Base-by-base conservation (phyloP, 2,329 filamentous ascomycete species). In the Immersiporthe knoxdaviesiana region DNA sequence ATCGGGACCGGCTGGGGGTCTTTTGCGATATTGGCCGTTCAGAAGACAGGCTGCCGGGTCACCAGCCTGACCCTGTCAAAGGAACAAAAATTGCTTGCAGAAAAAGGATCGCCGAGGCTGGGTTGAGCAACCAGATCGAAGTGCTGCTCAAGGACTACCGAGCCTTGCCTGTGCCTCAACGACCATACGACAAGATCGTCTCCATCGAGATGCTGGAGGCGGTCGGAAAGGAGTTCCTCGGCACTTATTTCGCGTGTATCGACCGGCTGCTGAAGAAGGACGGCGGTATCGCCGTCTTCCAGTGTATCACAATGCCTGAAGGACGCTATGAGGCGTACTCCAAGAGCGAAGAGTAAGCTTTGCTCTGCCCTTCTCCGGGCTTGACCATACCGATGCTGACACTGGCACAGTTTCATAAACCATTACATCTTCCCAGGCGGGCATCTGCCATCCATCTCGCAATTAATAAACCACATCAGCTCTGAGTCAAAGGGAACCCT, bases 351-450 rank as follows among this genome's bases (percentile, higher is more conserved):
- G 91, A 92, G 83, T 85, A 70, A 78, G 82, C 50, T 54, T 10
- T 54, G 50, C n/a, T 56, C 52, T 12, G 4, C 8, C 35, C 35
- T 35, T 35, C 12, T 56, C 37, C 5, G 30, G 14, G 52, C 8
- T 39, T 41, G 8, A 24, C 61, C 61, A 70, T 70, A 68, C 72
- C 18, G 37, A 18, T 63, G 62, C 63, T 27, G 37, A 68, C 32
- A 24, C 24, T n/a, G 24, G 44, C 39, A 4, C 68, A 84, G 83
- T 75, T 93, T 93, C 78, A 92, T 93, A 75, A 87, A 90, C 68
- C 88, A 89, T 71, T 92, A 93, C 78, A 93, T 93, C 67, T 93
- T 94, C 78, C 91, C 91, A 0, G 91, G 91, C n/a, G 91, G 91
- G 0, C 90, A 93, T 75, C 80, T 93, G 8, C 88, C 88, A 0